Conservation (phyloP, 1,139 yeast genomes). For the Waltiozyma sp. region DNA sequence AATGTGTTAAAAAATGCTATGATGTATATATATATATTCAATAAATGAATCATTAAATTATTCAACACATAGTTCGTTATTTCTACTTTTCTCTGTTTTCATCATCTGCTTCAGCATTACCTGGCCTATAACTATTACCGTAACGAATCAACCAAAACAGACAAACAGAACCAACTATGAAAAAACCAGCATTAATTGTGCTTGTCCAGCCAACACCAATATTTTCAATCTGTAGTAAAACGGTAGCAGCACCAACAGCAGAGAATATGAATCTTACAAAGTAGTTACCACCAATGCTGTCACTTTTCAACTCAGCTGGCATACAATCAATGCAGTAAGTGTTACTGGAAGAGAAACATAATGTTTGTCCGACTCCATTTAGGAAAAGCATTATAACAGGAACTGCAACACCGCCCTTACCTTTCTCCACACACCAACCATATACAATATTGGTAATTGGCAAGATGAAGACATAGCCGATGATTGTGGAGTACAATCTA, state of each 20-base stretch:
- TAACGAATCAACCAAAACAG: conserved; percentile 16
- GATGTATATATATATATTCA: too few relatives aligned
- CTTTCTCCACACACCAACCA: conserved; percentile 40
- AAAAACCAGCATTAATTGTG: conserved; percentile 24
- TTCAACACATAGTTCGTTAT: too few relatives aligned
- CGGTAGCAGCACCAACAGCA: conserved; percentile 38
- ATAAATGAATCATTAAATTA: too few relatives aligned
- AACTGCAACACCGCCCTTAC: conserved; percentile 42
- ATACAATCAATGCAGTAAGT: conserved; percentile 46
- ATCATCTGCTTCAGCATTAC: background rate
- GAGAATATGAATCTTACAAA: conserved; percentile 37
- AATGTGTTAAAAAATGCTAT: too few relatives aligned
- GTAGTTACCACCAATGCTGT: conserved; percentile 42
- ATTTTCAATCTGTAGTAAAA: conserved; percentile 30
- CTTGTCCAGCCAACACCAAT: conserved; percentile 47
- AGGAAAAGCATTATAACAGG: conserved; percentile 38
- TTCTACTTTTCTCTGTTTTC: too few relatives aligned
- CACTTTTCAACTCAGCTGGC: conserved; percentile 35
- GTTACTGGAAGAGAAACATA: conserved; percentile 38
- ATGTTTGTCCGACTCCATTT: conserved; percentile 38
- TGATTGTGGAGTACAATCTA: conserved; percentile 29
- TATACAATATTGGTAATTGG: conserved; percentile 34
- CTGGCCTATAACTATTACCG: conserved; percentile 4
- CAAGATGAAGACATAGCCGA: conserved; percentile 29
- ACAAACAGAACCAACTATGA: conserved; percentile 4